Conservation (phyloP, 768 basidiomycete species). For the Chalciporus sphaerocephalus region DNA sequence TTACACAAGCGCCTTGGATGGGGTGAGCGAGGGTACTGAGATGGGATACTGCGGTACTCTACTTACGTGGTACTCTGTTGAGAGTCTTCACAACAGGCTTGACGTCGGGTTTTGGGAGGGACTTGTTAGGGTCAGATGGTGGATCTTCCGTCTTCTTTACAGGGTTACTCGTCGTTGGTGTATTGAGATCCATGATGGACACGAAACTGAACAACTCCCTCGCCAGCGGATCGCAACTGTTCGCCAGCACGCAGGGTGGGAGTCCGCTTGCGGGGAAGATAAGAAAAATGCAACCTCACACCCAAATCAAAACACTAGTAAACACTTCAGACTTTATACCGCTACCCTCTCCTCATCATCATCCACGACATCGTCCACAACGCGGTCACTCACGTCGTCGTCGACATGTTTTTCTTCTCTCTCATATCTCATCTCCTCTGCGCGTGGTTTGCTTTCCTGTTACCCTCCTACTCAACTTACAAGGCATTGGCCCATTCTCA, state of each 20-base stretch:
- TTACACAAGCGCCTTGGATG: conserved; percentile 71
- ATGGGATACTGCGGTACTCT: conserved; percentile 31
- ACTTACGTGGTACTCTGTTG: conserved; percentile 84
- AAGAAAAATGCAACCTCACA: not conserved
- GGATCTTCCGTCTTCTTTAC: conserved; percentile 60
- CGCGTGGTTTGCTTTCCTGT: conserved; percentile 67
- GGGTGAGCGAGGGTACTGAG: conserved; percentile 13
- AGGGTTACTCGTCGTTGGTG: not conserved
- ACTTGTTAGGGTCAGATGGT: conserved; percentile 34
- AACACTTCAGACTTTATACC: no score
- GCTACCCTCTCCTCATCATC: not conserved
- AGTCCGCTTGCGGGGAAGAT: conserved; percentile 3
- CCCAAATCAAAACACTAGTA: not conserved
- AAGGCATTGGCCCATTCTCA: conserved; percentile 59
- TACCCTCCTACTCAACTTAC: conserved; percentile 63
- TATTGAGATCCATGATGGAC: conserved; percentile 18
- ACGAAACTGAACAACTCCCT: not conserved
- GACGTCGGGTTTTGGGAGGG: conserved; percentile 52
- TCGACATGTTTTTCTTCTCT: conserved; percentile 46
- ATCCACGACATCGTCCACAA: not conserved
- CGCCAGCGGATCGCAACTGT: not conserved
- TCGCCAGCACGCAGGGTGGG: not conserved
- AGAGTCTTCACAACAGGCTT: conserved; percentile 75
- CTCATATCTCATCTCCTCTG: conserved; percentile 47
- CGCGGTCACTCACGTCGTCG: not conserved